Base-by-base conservation (phyloP, 352 stramenopile species). In the Phytophthora podocarpi region DNA sequence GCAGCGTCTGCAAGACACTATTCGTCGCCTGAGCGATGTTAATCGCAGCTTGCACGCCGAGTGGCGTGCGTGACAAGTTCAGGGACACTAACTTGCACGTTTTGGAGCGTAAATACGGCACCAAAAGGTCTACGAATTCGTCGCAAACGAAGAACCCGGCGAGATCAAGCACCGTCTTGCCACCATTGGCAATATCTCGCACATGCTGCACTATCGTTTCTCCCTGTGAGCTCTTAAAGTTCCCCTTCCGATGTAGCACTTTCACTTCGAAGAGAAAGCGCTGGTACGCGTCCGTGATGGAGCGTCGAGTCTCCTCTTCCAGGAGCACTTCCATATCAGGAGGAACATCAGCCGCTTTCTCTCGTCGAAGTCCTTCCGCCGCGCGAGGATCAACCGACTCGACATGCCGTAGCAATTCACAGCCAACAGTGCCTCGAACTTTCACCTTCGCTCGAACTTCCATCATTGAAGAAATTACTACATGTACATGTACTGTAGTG, bases 251-350 rank as follows among this genome's bases (percentile, higher is more conserved):
- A 48, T 87, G 64, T 57, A 87, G 64, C 1, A 67, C 72, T 27
- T 79, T 86, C 36, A 85, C 74, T 28, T 93, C 84, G 49, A 83
- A 88, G 16, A 93, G 66, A 13, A 93, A 71, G 10, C 63, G 48
- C 53, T 90, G 78, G 56, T 89, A 89, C 13, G 78, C 54, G 16
- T 93, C 78, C 0, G 74, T 86, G 39, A 90, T 91, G 1, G 59
- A 64, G 1, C 56, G 56, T 9, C 81, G 80, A 48, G 76, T 89
- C 61, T 93, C 78, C 7, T 88, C 76, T 58, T 93, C 84, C 12
- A 90, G 42, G n/a, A 89, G 59, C 8, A 72, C 42, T 27, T 80
- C 69, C 21, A 85, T 59, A 41, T 87, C 72, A 13, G 69, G 64
- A 15, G 54, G 20, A 0, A 43, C 26, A 27, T 47, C 40, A 0